phyloP scores from a whole-genome alignment of 2,329 filamentous ascomycete species.

The Ophiostoma sp. region DNA sequence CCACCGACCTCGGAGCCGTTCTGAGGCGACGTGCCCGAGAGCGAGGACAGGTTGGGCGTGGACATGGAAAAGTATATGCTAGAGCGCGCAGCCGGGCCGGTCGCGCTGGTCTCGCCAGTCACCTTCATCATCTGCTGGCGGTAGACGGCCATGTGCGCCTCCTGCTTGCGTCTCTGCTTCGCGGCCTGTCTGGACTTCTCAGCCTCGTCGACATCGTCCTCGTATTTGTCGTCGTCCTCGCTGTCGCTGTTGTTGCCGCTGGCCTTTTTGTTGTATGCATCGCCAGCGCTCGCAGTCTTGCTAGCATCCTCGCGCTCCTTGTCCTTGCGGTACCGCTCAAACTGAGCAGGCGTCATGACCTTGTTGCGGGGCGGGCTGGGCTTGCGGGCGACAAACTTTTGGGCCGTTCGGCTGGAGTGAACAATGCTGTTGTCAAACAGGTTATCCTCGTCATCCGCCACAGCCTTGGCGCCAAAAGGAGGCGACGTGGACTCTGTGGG shows the following conservation, averaged over 20 bases:
- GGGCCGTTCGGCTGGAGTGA: slow-evolving; percentile 36
- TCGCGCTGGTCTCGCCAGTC: slow-evolving; percentile 62
- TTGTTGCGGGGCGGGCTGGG: slow-evolving; percentile 52
- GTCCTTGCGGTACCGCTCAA: slow-evolving; percentile 73
- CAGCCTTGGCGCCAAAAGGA: slow-evolving; percentile 33
- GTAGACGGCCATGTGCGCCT: slow-evolving; percentile 84
- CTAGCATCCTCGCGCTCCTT: slow-evolving; percentile 55
- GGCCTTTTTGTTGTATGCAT: slow-evolving; percentile 40
- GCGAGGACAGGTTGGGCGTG: slow-evolving; percentile 49
- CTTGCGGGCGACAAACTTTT: slow-evolving; percentile 35
- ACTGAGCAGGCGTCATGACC: slow-evolving; percentile 85
- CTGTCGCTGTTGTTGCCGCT: slow-evolving; percentile 55
- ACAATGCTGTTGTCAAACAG: slow-evolving; percentile 48
- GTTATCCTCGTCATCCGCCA: slow-evolving; percentile 52
- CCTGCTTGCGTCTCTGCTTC: slow-evolving; percentile 77
- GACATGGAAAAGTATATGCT: slow-evolving; percentile 54
- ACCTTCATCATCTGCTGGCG: slow-evolving; percentile 96
- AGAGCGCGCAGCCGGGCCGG: slow-evolving; percentile 44
- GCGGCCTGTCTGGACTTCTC: slow-evolving; percentile 69
- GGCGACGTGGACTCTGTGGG: slow-evolving; percentile 34
- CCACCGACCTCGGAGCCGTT: slow-evolving; percentile 45
- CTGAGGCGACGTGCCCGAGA: slow-evolving; percentile 32
- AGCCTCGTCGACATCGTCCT: slow-evolving; percentile 71
- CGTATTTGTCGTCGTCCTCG: slow-evolving; percentile 59
- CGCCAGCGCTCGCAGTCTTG: slow-evolving; percentile 39